phyloP scores from a whole-genome alignment of 2,329 filamentous ascomycete species.

The Xylariales sp. region DNA sequence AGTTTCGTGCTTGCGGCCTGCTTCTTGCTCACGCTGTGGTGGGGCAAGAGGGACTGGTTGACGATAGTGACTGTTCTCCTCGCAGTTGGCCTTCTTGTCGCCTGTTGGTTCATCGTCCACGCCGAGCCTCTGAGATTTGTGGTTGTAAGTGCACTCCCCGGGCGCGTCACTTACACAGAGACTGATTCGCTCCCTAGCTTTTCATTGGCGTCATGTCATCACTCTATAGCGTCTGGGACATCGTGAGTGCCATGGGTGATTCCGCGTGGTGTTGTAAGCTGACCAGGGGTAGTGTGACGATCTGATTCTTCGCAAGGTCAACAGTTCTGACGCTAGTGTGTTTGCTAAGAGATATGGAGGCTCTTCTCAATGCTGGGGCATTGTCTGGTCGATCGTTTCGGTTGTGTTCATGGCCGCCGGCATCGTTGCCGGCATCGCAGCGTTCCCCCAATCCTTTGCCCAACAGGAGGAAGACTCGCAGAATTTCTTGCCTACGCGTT shows the following conservation, averaged over 20 bases:
- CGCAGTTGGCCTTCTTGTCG: conserved; percentile 66
- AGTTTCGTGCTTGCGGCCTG: conserved; percentile 68
- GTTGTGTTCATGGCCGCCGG: conserved; percentile 66
- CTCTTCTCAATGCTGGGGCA: conserved; percentile 75
- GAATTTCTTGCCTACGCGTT: conserved; percentile 51
- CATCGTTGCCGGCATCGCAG: conserved; percentile 72
- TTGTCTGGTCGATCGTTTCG: conserved; percentile 73
- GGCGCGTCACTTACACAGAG: background rate
- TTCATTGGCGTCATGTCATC: conserved; percentile 82
- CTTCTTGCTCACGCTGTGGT: conserved; percentile 77
- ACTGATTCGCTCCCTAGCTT: conserved; percentile 35
- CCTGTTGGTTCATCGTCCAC: conserved; percentile 75
- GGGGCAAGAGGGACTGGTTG: conserved; percentile 74
- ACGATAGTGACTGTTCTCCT: conserved; percentile 66
- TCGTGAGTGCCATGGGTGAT: conserved; percentile 52
- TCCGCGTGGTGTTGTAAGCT: conserved; percentile 5
- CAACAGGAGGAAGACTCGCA: conserved; percentile 67
- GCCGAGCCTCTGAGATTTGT: conserved; percentile 70
- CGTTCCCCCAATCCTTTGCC: conserved; percentile 65
- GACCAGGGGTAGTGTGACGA: conserved; percentile 59
- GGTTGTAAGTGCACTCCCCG: conserved; percentile 41
- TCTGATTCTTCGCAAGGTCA: conserved; percentile 74
- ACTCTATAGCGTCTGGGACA: conserved; percentile 80
- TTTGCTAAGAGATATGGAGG: conserved; percentile 75
- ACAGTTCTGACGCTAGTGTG: conserved; percentile 72